Conservation (phyloP, 371 early-diverging fungal species). For the Mucor plumbeus region DNA sequence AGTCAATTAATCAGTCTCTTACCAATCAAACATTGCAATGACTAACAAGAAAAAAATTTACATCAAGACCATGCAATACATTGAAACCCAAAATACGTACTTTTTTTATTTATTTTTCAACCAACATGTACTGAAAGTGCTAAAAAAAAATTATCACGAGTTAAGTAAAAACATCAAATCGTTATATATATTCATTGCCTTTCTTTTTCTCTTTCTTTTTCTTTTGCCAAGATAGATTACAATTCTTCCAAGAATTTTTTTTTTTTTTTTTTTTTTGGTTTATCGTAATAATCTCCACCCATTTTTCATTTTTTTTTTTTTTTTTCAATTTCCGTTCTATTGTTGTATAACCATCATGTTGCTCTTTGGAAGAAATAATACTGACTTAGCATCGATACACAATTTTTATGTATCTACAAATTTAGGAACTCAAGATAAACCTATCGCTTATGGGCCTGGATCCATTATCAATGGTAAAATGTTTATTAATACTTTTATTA, state of each 20-base stretch:
- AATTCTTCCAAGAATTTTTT: neutral
- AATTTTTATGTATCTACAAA: constrained; percentile 34
- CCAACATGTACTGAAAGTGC: neutral
- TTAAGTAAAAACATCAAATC: neutral
- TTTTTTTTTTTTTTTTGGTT: neutral
- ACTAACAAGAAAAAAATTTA: constrained; percentile 1
- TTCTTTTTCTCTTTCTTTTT: neutral
- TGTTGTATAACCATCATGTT: constrained; percentile 21
- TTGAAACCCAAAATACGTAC: neutral
- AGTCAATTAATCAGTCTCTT: neutral
- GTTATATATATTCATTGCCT: neutral
- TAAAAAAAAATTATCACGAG: neutral
- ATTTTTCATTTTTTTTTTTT: neutral
- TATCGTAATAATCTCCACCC: constrained; percentile 8
- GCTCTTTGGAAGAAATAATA: constrained; percentile 30
- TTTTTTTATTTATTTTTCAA: constrained; percentile 1
- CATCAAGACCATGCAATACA: constrained; percentile 1
- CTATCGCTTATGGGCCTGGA: constrained; percentile 52
- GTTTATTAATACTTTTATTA: neutral
- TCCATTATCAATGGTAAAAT: constrained; percentile 45
- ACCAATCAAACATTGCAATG: constrained; percentile 5
- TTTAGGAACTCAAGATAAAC: constrained; percentile 34
- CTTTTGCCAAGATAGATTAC: constrained; percentile 1
- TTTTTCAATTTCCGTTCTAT: neutral
- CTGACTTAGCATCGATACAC: constrained; percentile 22